Base-by-base conservation (phyloP, 2,329 filamentous ascomycete genomes). In the Immersiporthe knoxdaviesiana region DNA sequence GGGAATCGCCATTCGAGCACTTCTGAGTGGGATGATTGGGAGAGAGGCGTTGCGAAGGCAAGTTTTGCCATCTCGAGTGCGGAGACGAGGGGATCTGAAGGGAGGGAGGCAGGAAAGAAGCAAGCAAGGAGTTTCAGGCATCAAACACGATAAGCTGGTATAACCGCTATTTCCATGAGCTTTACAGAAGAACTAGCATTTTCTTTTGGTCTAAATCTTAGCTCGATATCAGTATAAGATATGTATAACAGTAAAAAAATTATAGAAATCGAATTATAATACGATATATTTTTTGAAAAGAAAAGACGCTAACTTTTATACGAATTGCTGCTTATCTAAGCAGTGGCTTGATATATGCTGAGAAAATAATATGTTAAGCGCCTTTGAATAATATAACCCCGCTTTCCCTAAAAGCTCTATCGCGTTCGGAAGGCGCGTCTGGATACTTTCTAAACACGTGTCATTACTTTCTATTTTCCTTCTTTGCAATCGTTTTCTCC, bases 1-100 rank as follows among this genome's bases (percentile, higher is more conserved):
- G 83, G 82, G 69, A 84, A 81, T 14, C 75, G 76, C 81, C 81
- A 84, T 68, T 84, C 81, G 0, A 85, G 77, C 27, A 84, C 75
- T n/a, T 81, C 77, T 30, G 82, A 84, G 11, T 80, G 79, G 3
- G 78, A 69, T 1, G 82, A 81, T 52, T 84, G 82, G 0, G 81
- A 77, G 16, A 85, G 77, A 1, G 82, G 82, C 0, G 78, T 81
- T 39, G 83, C 81, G 65, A 84, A 84, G 12, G 72, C 72, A 4
- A 74, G 70, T 24, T 27, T 32, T 50, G 56, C 21, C 64, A 69
- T 67, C 18, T 30, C 60, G n/a, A n/a, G 41, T 37, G 50, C 41
- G 44, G 37, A 30, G 44, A 21, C n/a, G 21, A 47, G 21, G 18
- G 7, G 18, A n/a, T 21, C 1, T 30, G 35, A 4, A 35, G 8